Conservation (phyloP, 257 asterid genomes). For the Voacanga thouarsii region DNA sequence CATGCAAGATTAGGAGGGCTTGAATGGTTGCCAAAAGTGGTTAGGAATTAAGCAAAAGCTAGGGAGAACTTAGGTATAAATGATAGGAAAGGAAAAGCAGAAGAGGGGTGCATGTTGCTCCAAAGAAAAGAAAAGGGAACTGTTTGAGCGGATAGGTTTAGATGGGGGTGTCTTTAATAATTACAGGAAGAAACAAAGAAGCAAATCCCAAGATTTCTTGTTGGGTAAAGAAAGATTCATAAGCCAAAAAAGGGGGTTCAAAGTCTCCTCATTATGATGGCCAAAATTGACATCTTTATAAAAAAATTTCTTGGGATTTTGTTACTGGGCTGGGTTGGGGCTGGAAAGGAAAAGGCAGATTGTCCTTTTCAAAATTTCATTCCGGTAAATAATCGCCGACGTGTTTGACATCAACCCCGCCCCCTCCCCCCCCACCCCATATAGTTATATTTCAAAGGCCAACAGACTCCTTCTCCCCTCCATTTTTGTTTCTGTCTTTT, state of each 20-base stretch:
- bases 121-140: not conserved
- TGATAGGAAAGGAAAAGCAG: not conserved
- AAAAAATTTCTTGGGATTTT: not conserved
- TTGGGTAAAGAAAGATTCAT: constrained; percentile 23
- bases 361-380: constrained; percentile 11
- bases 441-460: not conserved
- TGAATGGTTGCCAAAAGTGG: not conserved
- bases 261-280: constrained; percentile 15
- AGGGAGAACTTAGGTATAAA: too few relatives aligned
- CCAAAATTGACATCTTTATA: constrained; percentile 14
- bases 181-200: constrained; percentile 9
- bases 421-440: too few relatives aligned
- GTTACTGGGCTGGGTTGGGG: not conserved
- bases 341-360: constrained; percentile 10
- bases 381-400: constrained; percentile 21
- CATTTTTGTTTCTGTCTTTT: not conserved
- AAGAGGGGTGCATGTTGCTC: too few relatives aligned
- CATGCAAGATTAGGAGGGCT: too few relatives aligned
- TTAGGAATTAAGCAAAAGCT: too few relatives aligned
- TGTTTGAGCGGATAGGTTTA: constrained; percentile 20
- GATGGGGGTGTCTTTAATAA: constrained; percentile 8
- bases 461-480: not conserved
- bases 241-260: constrained; percentile 9
- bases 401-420: constrained; percentile 11
- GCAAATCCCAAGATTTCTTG: constrained; percentile 21